phyloP scores from a whole-genome alignment of 805 yeast species.

The Osmozyma mogii region DNA sequence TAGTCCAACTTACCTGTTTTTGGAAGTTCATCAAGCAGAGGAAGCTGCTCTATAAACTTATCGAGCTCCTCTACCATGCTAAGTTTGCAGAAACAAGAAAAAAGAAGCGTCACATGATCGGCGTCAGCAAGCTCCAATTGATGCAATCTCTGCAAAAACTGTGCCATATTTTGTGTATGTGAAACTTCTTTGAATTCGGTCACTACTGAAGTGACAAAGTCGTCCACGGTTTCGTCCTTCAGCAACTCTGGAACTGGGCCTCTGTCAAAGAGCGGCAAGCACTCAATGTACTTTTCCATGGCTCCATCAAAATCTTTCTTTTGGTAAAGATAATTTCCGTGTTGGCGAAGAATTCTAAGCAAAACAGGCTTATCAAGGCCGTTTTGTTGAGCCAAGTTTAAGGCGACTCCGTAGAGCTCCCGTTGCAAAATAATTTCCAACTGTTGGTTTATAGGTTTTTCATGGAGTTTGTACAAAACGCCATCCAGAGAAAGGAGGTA shows the following conservation, averaged over 20 bases:
- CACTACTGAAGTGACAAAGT: constrained; percentile 59
- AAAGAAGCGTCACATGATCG: constrained; percentile 74
- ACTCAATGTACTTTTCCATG: constrained; percentile 60
- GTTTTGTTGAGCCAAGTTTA: constrained; percentile 48
- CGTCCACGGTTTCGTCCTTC: constrained; percentile 10
- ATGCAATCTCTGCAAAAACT: constrained; percentile 56
- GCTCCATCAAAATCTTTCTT: constrained; percentile 64
- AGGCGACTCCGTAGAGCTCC: constrained; percentile 66
- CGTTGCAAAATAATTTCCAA: constrained; percentile 61
- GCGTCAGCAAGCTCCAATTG: constrained; percentile 49
- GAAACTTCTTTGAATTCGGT: constrained; percentile 73
- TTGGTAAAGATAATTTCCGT: constrained; percentile 66
- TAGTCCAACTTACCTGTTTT: constrained; percentile 5
- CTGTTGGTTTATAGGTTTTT: constrained; percentile 59
- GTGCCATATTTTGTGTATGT: constrained; percentile 55
- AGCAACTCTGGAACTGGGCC: too few species aligned
- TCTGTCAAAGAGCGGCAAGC: constrained; percentile 18
- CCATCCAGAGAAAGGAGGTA: constrained; percentile 72
- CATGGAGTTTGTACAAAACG: constrained; percentile 56
- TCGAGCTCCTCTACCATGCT: constrained; percentile 52
- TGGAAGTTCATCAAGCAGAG: constrained; percentile 14
- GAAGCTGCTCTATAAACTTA: constrained; percentile 41
- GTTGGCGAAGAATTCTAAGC: constrained; percentile 30
- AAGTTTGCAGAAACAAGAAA: constrained; percentile 75
- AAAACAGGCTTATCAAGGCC: constrained; percentile 22